Percentiles rank a stretch among this genome's conserved stretches.
These are phyloP conservation scores for Syzygium aromaticum DNA, from an alignment of 345 rosid genomes.

Conservation along the genomic window DNA sequence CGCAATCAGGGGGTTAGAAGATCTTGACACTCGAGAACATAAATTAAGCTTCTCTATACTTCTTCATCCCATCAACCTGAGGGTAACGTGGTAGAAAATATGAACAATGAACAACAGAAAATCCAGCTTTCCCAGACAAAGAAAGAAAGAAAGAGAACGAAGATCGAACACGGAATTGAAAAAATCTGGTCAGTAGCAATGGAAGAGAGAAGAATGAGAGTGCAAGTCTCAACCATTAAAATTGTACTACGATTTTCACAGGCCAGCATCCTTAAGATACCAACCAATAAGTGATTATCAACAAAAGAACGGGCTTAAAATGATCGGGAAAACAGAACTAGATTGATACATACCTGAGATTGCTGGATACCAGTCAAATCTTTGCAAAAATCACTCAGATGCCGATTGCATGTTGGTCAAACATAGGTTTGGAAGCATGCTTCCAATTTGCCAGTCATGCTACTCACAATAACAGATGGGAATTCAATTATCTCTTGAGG, in stretches of 20 bases:
- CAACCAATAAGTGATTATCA: neutral
- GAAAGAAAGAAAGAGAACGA: neutral
- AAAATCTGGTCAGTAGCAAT: neutral
- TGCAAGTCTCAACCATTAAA: neutral
- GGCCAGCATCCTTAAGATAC: neutral
- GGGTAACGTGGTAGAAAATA: neutral
- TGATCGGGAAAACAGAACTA: neutral
- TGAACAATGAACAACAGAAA: neutral
- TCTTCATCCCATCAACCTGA: neutral
- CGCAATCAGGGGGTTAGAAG: neutral
- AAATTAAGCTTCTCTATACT: too few species aligned
- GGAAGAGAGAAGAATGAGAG: neutral
- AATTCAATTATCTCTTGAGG: slow-evolving; percentile 47
- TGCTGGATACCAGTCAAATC: slow-evolving; percentile 45
- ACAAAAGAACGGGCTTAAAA: neutral
- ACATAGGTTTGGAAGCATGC: slow-evolving; percentile 43
- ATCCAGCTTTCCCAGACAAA: neutral
- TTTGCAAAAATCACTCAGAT: slow-evolving; percentile 35
- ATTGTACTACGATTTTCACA: neutral
- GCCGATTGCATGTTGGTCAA: slow-evolving; percentile 38
- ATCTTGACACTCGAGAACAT: neutral
- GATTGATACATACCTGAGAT: slow-evolving; percentile 22
- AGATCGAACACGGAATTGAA: neutral
- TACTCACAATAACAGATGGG: slow-evolving; percentile 40
- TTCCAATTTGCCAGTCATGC: slow-evolving; percentile 32